Evolutionary conservation across 2,329 filamentous ascomycete species (phyloP).

Genomic region (Lasiodiplodia citricola): DNA sequence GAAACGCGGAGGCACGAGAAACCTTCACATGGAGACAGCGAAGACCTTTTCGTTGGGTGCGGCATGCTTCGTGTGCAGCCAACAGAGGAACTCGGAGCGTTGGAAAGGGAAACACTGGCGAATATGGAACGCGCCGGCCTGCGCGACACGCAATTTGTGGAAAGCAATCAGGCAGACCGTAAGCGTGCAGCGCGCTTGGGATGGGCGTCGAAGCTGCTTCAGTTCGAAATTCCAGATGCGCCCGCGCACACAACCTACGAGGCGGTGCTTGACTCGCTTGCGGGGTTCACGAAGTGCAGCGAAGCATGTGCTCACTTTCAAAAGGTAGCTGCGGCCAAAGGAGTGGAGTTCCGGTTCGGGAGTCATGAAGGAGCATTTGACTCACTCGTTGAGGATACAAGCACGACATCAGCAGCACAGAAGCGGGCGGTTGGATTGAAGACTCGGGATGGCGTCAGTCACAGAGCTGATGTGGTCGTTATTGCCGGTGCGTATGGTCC

Average conservation of each 20-base stretch:
- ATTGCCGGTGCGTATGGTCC: background rate
- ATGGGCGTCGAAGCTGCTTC: conserved; percentile 1
- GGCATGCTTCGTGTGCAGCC: conserved; percentile 11
- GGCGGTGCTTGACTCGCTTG: background rate
- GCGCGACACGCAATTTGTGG: background rate
- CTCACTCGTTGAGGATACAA: background rate
- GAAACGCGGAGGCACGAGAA: background rate
- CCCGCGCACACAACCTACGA: background rate
- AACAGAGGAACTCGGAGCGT: background rate
- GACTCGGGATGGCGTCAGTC: background rate
- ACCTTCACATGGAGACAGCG: too few relatives aligned
- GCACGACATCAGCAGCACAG: background rate
- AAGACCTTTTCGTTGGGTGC: background rate
- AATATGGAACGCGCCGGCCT: conserved; percentile 1
- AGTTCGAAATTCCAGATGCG: background rate
- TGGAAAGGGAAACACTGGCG: conserved; percentile 11
- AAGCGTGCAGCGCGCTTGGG: background rate
- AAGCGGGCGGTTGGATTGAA: background rate
- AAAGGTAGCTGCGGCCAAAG: background rate
- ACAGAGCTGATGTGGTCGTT: background rate
- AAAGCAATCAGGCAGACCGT: background rate
- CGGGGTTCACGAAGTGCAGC: conserved; percentile 1
- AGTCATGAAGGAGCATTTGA: background rate
- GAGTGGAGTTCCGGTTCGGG: background rate
- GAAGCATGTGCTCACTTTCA: background rate